Percentiles rank a stretch among this genome's conserved stretches.
These are phyloP conservation scores for Didymella pinodella DNA, from an alignment of 2,329 filamentous ascomycete species.

Conservation along the genomic window DNA sequence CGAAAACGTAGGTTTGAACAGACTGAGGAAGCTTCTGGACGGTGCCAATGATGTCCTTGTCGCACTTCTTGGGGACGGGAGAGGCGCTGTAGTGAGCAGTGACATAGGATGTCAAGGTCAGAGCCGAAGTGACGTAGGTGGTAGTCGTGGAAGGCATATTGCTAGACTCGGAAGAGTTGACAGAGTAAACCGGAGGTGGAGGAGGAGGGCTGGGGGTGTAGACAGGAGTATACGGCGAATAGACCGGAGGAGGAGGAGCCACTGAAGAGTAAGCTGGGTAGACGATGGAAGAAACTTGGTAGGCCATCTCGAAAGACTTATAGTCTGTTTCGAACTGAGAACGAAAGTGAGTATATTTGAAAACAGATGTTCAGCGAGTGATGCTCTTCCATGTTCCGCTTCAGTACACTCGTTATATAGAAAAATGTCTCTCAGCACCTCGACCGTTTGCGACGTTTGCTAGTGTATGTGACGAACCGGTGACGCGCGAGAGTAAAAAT, in stretches of 20 bases:
- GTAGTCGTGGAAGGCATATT: constrained; percentile 18
- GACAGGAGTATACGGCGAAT: not conserved
- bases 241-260: constrained; percentile 11
- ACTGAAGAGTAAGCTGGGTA: constrained; percentile 19
- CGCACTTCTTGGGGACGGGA: constrained; percentile 11
- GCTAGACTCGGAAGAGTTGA: not conserved
- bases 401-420: constrained; percentile 15
- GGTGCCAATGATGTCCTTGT: constrained; percentile 16
- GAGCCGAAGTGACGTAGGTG: constrained; percentile 16
- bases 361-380: constrained; percentile 19
- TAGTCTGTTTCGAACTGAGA: constrained; percentile 14
- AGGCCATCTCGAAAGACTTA: constrained; percentile 20
- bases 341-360: constrained; percentile 16
- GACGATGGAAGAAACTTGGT: constrained; percentile 17
- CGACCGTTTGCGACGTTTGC: constrained; percentile 19
- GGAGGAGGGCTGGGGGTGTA: not conserved
- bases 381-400: constrained; percentile 8
- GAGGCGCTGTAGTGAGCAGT: constrained; percentile 18
- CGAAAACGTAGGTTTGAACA: constrained; percentile 23
- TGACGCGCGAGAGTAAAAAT: constrained; percentile 15
- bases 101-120: constrained; percentile 19
- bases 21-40: constrained; percentile 16
- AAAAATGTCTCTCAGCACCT: constrained; percentile 9
- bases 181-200: not conserved
- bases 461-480: constrained; percentile 7